These are phyloP conservation scores for Tetrapisispora iriomotensis DNA, from an alignment of 805 yeast genomes.

Conservation along the genomic window DNA sequence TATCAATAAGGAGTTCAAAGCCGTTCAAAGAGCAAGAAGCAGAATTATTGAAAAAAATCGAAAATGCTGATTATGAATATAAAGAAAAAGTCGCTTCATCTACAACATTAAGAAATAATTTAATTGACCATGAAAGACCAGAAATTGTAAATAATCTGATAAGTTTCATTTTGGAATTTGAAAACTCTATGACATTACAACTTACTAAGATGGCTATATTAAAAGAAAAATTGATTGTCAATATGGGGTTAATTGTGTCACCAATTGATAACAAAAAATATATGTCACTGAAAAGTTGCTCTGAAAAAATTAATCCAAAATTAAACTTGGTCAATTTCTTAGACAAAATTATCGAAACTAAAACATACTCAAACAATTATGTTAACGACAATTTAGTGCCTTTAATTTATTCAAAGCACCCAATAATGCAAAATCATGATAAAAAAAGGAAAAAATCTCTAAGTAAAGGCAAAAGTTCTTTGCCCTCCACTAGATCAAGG, in stretches of 20 bases:
- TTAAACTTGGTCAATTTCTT: slow-evolving; percentile 50
- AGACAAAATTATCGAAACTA: slow-evolving; percentile 32
- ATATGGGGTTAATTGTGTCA: slow-evolving; percentile 71
- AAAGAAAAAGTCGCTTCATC: slow-evolving; percentile 64
- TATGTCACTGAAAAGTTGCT: slow-evolving; percentile 1
- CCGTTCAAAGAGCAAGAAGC: slow-evolving; percentile 81
- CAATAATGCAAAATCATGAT: slow-evolving; percentile 36
- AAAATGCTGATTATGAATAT: slow-evolving; percentile 78
- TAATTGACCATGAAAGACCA: slow-evolving; percentile 68
- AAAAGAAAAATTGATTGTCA: slow-evolving; percentile 72
- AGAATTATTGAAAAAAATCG: slow-evolving; percentile 71
- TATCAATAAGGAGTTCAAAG: slow-evolving; percentile 69
- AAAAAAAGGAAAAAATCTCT: not conserved
- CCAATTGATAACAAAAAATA: slow-evolving; percentile 42
- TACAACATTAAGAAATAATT: slow-evolving; percentile 62
- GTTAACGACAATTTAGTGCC: slow-evolving; percentile 43
- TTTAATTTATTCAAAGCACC: slow-evolving; percentile 62
- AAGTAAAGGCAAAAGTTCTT: not conserved
- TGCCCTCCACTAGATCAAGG: not conserved
- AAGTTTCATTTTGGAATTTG: slow-evolving; percentile 74
- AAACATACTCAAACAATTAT: slow-evolving; percentile 12
- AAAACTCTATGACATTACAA: slow-evolving; percentile 80
- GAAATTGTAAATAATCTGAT: slow-evolving; percentile 58
- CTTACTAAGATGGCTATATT: slow-evolving; percentile 81
- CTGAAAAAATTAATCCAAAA: slow-evolving; percentile 1